phyloP scores from a whole-genome alignment of 805 yeast genomes.

The Osmozyma mogii region DNA sequence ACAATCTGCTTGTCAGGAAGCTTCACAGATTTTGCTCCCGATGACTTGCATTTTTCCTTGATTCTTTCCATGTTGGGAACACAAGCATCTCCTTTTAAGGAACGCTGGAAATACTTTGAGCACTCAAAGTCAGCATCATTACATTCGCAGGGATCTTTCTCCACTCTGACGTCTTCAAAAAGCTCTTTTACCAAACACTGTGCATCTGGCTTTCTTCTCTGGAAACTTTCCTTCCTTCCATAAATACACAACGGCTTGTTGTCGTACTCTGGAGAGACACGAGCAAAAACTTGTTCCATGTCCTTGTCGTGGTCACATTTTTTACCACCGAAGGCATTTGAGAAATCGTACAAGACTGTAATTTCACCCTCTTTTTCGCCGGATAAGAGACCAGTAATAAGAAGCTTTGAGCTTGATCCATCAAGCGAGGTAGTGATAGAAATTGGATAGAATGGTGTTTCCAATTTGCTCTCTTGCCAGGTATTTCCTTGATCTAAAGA shows the following conservation, averaged over 20 bases:
- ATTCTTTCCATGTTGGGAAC: slow-evolving; percentile 24
- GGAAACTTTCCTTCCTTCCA: slow-evolving; percentile 60
- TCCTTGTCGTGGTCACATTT: slow-evolving; percentile 39
- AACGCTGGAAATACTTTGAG: slow-evolving; percentile 35
- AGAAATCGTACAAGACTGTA: slow-evolving; percentile 39
- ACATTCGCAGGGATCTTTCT: slow-evolving; percentile 58
- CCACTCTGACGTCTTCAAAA: slow-evolving; percentile 38
- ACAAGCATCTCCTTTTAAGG: slow-evolving; percentile 38
- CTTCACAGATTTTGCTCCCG: slow-evolving; percentile 15
- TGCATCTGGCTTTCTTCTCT: slow-evolving; percentile 57
- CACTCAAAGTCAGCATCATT: slow-evolving; percentile 65
- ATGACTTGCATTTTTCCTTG: slow-evolving; percentile 16
- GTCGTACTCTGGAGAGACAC: slow-evolving; percentile 24
- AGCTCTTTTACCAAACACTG: slow-evolving; percentile 51
- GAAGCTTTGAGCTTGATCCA: slow-evolving; percentile 56
- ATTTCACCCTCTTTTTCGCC: slow-evolving; percentile 7
- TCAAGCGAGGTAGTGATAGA: slow-evolving; percentile 54
- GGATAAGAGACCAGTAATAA: slow-evolving; percentile 40
- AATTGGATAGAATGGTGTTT: slow-evolving; percentile 31
- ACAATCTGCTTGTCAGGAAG: slow-evolving; percentile 34
- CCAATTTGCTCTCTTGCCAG: slow-evolving; percentile 51
- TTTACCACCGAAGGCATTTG: slow-evolving; percentile 45
- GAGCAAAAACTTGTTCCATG: slow-evolving; percentile 58
- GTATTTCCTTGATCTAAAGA: slow-evolving; percentile 69
- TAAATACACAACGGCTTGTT: slow-evolving; percentile 45